Conservation (phyloP, 441 rosid genomes). For the Metrosideros polymorpha region DNA sequence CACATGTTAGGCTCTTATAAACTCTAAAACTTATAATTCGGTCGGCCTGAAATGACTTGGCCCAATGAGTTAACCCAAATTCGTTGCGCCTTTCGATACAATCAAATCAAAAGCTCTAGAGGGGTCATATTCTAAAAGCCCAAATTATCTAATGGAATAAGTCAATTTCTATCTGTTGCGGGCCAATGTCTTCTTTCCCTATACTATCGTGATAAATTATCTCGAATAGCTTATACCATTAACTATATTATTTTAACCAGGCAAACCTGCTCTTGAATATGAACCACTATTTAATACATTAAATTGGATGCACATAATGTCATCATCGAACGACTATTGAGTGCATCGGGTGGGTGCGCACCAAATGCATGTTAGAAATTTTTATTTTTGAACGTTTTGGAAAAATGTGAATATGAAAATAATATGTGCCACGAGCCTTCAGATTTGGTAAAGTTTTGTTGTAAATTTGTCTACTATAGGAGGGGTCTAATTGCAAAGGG, state of each 20-base stretch:
- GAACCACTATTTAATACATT: not conserved
- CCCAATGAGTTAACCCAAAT: accelerated
- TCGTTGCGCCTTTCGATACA: not conserved
- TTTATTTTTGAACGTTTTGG: not conserved
- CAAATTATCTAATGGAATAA: not conserved
- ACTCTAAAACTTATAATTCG: not conserved
- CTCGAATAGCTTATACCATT: not conserved
- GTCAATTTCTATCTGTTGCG: accelerated
- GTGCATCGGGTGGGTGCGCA: too few relatives aligned
- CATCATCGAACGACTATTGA: not conserved
- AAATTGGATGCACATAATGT: not conserved
- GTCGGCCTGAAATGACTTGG: not conserved
- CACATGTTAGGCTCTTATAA: not conserved
- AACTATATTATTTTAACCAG: not conserved
- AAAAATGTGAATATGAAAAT: not conserved
- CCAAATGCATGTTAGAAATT: not conserved
- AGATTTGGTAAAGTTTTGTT: not conserved
- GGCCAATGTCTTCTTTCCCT: accelerated
- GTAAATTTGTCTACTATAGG: not conserved
- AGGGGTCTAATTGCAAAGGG: not conserved
- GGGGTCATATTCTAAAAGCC: not conserved
- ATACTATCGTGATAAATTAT: not conserved
- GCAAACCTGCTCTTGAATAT: not conserved
- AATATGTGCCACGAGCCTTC: not conserved
- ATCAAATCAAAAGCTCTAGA: not conserved